Evolutionary conservation across 768 basidiomycete genomes (phyloP), one percentile per base, ranked within the genome.

Genomic region (Cyathus striatus): DNA sequence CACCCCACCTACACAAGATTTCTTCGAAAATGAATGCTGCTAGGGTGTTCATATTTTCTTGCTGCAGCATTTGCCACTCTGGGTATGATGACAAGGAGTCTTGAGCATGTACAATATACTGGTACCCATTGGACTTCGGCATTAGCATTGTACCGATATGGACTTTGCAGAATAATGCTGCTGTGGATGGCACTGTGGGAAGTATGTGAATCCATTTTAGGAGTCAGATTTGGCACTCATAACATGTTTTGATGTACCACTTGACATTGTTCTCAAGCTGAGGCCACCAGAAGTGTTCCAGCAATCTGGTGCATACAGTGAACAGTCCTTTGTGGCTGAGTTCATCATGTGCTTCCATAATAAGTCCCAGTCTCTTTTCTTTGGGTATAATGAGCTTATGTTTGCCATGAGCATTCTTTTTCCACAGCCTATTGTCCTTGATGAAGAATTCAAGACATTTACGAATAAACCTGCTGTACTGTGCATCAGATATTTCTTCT

Each of bases 101-200:
- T 0, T 58, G 50, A 1, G 56, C 70, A 37, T 69, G 69, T 0
- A 73, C 47, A 13, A 73, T 45, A 23, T 64, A 65, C 5, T 46
- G 48, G 46, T 46, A 69, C 0, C 66, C 57, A 2, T 53, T 52
- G 0, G 65, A 55, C 0, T 39, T 44, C 0, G 64, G 69, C 51
- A 75, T 61, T 38, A 58, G 51, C 68, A 75, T 72, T 0, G 64
- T 61, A 48, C 75, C 64, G 6, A 68, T 51, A 27, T 72, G 61
- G 0, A 63, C 56, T 24, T 66, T 65, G 9, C 48, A n/a, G 43
- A 68, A 72, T 0, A 67, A 30, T 40, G 5, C 53, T 43, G 0
- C 55, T 2, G 63, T 60, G 1, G 43, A 30, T 3, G 60, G 41
- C 3, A 62, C 53, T 0, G 47, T 48, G 0, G 56, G 56, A 1